These are phyloP conservation scores for Ambrosia artemisiifolia DNA, from an alignment of 129 eudicot genomes.

Conservation along the genomic window DNA sequence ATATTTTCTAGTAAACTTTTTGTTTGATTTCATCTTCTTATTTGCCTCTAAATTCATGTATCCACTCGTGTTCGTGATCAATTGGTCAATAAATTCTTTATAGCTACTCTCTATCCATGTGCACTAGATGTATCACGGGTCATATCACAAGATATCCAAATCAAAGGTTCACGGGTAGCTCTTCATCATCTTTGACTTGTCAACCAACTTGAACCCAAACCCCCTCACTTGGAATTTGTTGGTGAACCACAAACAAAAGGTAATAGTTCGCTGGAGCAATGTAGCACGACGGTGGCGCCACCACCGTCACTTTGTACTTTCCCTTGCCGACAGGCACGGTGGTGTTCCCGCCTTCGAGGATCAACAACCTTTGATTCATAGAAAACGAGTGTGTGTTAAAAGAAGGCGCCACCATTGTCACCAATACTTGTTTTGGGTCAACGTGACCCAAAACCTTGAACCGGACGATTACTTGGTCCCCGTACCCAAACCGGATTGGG, in stretches of 20 bases:
- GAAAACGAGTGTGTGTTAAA: constrained; percentile 77
- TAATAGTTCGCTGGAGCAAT: constrained; percentile 62
- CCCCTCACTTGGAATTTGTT: constrained; percentile 65
- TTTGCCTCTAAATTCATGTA: constrained; percentile 13
- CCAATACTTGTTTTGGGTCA: constrained; percentile 26
- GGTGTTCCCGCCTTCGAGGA: constrained; percentile 31
- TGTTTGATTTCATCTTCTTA: constrained; percentile 27
- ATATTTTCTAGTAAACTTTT: not conserved
- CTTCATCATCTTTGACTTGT: constrained; percentile 9
- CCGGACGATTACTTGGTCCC: constrained; percentile 20
- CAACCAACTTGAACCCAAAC: constrained; percentile 64
- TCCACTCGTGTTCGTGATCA: constrained; percentile 8
- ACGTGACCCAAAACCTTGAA: constrained; percentile 30
- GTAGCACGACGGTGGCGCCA: constrained; percentile 36
- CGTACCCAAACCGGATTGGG: constrained; percentile 32
- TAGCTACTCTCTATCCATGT: constrained; percentile 24
- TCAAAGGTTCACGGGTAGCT: constrained; percentile 17
- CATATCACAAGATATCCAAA: constrained; percentile 20
- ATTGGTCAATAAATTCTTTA: constrained; percentile 1
- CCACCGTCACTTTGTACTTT: constrained; percentile 33
- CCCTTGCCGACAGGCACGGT: constrained; percentile 23
- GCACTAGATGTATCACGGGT: constrained; percentile 32
- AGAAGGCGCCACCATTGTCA: constrained; percentile 68
- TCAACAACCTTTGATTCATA: constrained; percentile 71
- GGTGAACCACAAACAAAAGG: constrained; percentile 60